These are phyloP conservation scores for Aplosporella prunicola DNA, from an alignment of 2,329 filamentous ascomycete genomes.

Conservation along the genomic window DNA sequence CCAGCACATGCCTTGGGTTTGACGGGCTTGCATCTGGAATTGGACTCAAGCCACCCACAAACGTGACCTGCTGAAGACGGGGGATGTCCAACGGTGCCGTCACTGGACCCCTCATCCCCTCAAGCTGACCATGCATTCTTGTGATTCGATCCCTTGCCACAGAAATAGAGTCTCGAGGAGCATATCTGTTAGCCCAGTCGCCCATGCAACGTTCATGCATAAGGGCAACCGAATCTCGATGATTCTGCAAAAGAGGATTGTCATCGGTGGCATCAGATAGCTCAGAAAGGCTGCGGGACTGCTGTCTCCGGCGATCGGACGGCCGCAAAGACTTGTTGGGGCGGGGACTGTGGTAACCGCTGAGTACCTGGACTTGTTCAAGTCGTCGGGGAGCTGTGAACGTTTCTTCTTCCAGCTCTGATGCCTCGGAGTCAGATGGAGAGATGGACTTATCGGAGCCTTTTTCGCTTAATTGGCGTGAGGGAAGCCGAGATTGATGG, in stretches of 20 bases:
- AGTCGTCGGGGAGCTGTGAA: background rate
- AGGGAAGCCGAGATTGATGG: too few species aligned
- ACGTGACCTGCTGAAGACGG: constrained; percentile 5
- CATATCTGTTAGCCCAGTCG: background rate
- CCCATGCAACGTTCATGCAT: background rate
- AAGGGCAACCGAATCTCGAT: constrained; percentile 2
- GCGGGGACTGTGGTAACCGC: constrained; percentile 5
- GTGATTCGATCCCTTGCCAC: constrained; percentile 6
- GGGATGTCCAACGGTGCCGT: constrained; percentile 1
- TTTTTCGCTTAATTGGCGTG: constrained; percentile 16
- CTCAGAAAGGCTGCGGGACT: constrained; percentile 1
- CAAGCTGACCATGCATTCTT: constrained; percentile 4
- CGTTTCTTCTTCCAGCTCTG: background rate
- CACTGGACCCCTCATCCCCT: background rate
- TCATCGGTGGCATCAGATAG: constrained; percentile 2
- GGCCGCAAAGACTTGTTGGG: background rate
- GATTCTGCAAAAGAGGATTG: background rate
- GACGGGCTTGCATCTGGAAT: constrained; percentile 6
- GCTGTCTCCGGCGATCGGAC: background rate
- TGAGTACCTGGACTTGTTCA: background rate
- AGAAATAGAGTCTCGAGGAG: constrained; percentile 8
- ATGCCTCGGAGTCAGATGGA: background rate
- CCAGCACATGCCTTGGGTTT: too few species aligned
- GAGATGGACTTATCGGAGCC: background rate
- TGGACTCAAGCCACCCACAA: constrained; percentile 7